Conservation (phyloP, 148 eudicot species). For the Chenopodium berlandieri region DNA sequence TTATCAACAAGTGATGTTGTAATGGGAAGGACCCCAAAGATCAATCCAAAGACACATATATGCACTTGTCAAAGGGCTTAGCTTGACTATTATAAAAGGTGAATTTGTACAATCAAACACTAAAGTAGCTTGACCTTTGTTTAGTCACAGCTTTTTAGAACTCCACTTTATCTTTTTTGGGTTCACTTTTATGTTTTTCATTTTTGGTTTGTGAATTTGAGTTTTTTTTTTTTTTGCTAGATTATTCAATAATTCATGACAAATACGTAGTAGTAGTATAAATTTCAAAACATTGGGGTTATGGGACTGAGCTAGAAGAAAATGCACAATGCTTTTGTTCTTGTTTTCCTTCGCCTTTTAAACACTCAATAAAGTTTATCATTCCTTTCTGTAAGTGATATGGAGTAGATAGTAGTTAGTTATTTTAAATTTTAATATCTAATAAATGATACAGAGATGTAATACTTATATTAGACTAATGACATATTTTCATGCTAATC, state of each 20-base stretch:
- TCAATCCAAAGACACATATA: constrained; percentile 13
- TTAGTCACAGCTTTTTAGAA: constrained; percentile 26
- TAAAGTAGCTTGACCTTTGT: constrained; percentile 32
- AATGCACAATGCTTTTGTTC: too few species aligned
- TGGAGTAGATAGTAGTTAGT: too few species aligned
- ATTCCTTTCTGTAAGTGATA: too few species aligned
- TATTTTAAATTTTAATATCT: too few species aligned
- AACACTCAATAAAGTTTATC: too few species aligned
- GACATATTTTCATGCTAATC: too few species aligned
- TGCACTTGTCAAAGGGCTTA: constrained; percentile 29
- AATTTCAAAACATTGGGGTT: background rate
- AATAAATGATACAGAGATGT: too few species aligned
- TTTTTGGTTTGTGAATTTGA: background rate
- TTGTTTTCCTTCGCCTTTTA: too few species aligned
- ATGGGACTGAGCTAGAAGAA: background rate
- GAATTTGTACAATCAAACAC: constrained; percentile 19
- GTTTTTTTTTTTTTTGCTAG: background rate
- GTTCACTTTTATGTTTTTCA: constrained; percentile 1
- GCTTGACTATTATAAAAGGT: constrained; percentile 20
- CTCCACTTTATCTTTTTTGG: constrained; percentile 17
- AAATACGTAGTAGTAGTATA: background rate
- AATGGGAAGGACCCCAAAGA: background rate
- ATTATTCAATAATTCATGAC: constrained; percentile 1
- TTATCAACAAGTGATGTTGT: background rate
- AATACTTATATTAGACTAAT: too few species aligned